A percentile compares a stretch with the other conserved stretches of the same genome.
Conservation (phyloP, 441 rosid species). For the Erodium chrysanthum region DNA sequence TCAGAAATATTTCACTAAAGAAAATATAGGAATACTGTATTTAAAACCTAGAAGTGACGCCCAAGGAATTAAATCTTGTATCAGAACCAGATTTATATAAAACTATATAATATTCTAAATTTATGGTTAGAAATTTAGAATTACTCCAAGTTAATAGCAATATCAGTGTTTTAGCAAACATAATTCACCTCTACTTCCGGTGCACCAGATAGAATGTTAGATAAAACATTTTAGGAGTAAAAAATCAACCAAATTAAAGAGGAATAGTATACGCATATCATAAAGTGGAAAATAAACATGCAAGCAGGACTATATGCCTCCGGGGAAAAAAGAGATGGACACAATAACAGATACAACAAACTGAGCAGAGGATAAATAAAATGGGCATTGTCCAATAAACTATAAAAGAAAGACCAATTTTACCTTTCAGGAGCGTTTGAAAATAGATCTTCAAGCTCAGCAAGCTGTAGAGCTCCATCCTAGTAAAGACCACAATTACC, state of each 20-base stretch:
- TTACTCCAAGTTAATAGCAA: not conserved
- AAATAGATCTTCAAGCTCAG: constrained; percentile 52
- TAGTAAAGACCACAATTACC: constrained; percentile 25
- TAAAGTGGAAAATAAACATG: not conserved
- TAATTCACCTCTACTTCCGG: not conserved
- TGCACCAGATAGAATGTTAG: not conserved
- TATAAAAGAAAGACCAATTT: constrained; percentile 5
- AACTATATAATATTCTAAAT: not conserved
- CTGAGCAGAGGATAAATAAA: not conserved
- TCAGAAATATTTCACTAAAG: not conserved
- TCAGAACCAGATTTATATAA: not conserved
- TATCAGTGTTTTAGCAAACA: not conserved
- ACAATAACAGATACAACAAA: not conserved
- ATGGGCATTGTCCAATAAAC: not conserved
- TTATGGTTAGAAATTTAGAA: not conserved
- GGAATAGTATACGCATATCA: not conserved
- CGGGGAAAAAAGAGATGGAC: not conserved
- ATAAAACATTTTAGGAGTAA: not conserved
- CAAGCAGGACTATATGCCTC: not conserved
- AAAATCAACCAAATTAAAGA: not conserved
- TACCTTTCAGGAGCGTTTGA: constrained; percentile 65
- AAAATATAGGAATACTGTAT: not conserved
- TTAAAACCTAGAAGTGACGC: not conserved
- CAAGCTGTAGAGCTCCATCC: constrained; percentile 53
- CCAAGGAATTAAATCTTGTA: not conserved